These are phyloP conservation scores for Fusarium gaditjirri DNA, from an alignment of 2,329 filamentous ascomycete species.

Conservation along the genomic window DNA sequence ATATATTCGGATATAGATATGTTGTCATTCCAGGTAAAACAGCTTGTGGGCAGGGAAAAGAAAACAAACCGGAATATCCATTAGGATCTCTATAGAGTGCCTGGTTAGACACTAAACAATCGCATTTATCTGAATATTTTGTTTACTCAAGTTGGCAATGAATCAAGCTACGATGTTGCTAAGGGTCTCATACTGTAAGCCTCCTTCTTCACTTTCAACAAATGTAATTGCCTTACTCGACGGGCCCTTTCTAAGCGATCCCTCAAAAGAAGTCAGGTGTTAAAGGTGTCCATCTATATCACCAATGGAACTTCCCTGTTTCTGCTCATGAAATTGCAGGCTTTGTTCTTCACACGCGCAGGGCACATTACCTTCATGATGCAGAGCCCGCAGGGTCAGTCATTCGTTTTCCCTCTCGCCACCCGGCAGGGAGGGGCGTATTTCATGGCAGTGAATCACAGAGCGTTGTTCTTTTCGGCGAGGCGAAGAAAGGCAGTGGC, in stretches of 20 bases:
- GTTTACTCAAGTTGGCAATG: constrained; percentile 13
- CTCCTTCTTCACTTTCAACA: neutral
- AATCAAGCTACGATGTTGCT: constrained; percentile 6
- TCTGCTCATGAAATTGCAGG: neutral
- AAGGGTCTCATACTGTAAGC: neutral
- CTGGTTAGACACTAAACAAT: constrained; percentile 13
- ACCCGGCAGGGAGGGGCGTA: neutral
- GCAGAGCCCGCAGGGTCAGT: neutral
- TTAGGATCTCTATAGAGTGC: constrained; percentile 14
- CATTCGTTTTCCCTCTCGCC: neutral
- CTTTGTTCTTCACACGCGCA: neutral
- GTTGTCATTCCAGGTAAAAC: constrained; percentile 5
- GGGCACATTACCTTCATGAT: neutral
- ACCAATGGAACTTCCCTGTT: neutral
- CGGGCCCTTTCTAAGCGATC: neutral
- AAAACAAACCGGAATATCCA: constrained; percentile 9
- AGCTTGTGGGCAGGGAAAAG: constrained; percentile 14
- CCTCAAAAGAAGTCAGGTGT: neutral
- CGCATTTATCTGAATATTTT: neutral
- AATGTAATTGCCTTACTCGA: neutral
- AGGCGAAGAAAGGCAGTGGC: neutral
- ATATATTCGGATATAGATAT: constrained; percentile 8
- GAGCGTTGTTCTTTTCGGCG: neutral
- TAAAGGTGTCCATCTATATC: neutral
- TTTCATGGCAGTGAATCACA: neutral